phyloP scores from a whole-genome alignment of 768 basidiomycete species.

The Xanthoconium stramineum region DNA sequence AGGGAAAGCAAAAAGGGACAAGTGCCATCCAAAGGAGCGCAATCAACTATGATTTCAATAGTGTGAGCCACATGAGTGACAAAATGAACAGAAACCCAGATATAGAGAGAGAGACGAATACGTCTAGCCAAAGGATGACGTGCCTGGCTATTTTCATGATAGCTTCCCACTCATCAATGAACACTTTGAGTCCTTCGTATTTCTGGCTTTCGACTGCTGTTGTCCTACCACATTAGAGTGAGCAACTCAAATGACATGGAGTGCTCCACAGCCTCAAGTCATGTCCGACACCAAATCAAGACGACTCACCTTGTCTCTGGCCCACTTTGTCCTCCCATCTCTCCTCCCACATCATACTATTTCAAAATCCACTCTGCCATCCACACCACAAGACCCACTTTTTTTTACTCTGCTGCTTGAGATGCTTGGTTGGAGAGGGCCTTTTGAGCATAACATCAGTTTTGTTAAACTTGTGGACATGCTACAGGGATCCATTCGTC shows the following conservation, averaged over 20 bases:
- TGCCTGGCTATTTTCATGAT: slow-evolving; percentile 92
- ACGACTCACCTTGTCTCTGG: slow-evolving; percentile 65
- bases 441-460: slow-evolving; percentile 78
- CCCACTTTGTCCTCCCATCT: slow-evolving; percentile 69
- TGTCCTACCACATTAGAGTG: no score
- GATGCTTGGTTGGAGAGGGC: slow-evolving; percentile 38
- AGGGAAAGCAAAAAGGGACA: slow-evolving; percentile 35
- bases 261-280: not conserved
- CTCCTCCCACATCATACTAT: slow-evolving; percentile 42
- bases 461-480: slow-evolving; percentile 83
- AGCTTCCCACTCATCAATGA: slow-evolving; percentile 78
- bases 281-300: not conserved
- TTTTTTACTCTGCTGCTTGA: slow-evolving; percentile 17
- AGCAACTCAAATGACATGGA: not conserved
- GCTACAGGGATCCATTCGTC: slow-evolving; percentile 39
- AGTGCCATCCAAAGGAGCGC: slow-evolving; percentile 76
- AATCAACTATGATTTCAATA: slow-evolving; percentile 59
- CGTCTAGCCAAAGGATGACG: slow-evolving; percentile 5
- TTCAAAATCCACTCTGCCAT: slow-evolving; percentile 23
- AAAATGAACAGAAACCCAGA: not conserved
- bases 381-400: slow-evolving; percentile 26
- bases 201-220: no score
- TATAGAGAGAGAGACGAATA: not conserved
- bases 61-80: not conserved
- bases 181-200: no score